These are phyloP conservation scores for Hypoxylon sp. DNA, from an alignment of 2,329 filamentous ascomycete genomes.

Conservation along the genomic window DNA sequence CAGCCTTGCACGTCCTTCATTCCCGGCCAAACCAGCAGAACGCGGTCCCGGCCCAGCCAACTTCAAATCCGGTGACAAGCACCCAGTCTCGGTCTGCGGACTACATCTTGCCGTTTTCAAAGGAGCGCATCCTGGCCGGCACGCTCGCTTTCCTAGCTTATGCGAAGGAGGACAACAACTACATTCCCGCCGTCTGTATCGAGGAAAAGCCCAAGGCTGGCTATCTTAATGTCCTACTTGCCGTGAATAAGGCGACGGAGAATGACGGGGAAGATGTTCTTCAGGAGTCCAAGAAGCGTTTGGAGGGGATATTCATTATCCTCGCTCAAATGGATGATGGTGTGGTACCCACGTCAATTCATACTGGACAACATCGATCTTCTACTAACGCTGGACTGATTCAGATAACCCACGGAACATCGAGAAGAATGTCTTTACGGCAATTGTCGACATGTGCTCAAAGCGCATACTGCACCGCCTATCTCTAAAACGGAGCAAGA, in stretches of 20 bases:
- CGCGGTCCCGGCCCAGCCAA: constrained; percentile 34
- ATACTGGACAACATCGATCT: background rate
- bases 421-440: constrained; percentile 37
- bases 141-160: constrained; percentile 48
- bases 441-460: constrained; percentile 46
- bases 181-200: constrained; percentile 48
- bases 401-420: constrained; percentile 4
- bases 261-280: constrained; percentile 35
- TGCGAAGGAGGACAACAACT: constrained; percentile 39
- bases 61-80: constrained; percentile 19
- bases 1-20: constrained; percentile 41
- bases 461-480: constrained; percentile 43
- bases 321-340: constrained; percentile 17
- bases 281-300: constrained; percentile 15
- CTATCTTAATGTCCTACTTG: constrained; percentile 42
- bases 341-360: background rate
- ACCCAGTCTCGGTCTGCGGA: constrained; percentile 8
- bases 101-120: constrained; percentile 45
- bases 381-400: background rate
- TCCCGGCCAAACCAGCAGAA: background rate
- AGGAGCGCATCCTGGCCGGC: constrained; percentile 43
- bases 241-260: constrained; percentile 43
- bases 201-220: constrained; percentile 33
- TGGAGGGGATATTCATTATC: constrained; percentile 30
- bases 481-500: constrained; percentile 22